phyloP scores from a whole-genome alignment of 2,329 filamentous ascomycete species.

The Orbilia quercus region DNA sequence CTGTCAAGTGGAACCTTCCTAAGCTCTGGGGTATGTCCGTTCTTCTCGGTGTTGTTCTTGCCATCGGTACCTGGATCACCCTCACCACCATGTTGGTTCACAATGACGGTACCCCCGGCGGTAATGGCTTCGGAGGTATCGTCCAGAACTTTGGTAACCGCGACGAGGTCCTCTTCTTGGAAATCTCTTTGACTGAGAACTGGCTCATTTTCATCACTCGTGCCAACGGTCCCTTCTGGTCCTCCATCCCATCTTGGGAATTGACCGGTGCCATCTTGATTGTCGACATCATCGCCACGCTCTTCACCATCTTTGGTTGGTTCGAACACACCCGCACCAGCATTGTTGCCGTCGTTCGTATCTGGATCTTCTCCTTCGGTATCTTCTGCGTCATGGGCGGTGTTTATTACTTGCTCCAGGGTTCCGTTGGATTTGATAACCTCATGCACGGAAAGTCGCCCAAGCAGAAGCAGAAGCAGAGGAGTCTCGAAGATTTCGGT shows the following conservation, averaged over 20 bases:
- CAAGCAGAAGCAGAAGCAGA: conserved; percentile 83
- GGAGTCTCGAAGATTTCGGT: conserved; percentile 87
- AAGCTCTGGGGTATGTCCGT: conserved; percentile 95
- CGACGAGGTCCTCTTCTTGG: conserved; percentile 85
- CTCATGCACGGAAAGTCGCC: conserved; percentile 90
- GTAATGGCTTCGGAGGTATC: conserved; percentile 73
- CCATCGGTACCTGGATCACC: conserved; percentile 86
- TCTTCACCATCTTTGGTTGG: conserved; percentile 87
- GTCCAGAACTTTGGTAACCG: conserved; percentile 87
- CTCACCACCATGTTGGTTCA: conserved; percentile 82
- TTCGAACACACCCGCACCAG: conserved; percentile 76
- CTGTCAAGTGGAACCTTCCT: conserved; percentile 94
- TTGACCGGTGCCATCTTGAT: conserved; percentile 79
- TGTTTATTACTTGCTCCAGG: conserved; percentile 77
- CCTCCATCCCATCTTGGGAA: conserved; percentile 87
- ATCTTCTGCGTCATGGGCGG: conserved; percentile 85
- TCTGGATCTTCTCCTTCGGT: conserved; percentile 92
- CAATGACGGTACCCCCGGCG: conserved; percentile 64
- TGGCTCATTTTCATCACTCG: conserved; percentile 97
- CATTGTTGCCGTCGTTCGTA: conserved; percentile 84
- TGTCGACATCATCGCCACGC: conserved; percentile 84
- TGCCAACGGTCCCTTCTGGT: conserved; percentile 93
- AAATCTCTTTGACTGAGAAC: conserved; percentile 91
- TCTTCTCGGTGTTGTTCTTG: conserved; percentile 81
- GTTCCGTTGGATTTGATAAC: conserved; percentile 85